Conservation (phyloP, 371 early-diverging fungal species). For the Fennellomyces sp. region DNA sequence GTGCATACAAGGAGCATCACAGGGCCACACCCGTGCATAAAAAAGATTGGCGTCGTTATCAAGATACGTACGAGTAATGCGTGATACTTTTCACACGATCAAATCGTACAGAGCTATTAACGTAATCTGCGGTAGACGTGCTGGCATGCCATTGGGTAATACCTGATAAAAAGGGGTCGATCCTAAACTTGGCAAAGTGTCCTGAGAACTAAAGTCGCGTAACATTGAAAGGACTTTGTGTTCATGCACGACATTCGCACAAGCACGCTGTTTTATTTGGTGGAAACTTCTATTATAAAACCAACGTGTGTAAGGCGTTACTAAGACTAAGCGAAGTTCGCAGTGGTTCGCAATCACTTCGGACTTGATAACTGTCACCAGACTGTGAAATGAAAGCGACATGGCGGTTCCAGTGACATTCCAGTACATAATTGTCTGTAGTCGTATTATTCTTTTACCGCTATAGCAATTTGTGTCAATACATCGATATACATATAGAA, state of each 20-base stretch:
- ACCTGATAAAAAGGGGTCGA: neutral
- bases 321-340: no score
- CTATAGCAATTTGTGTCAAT: no score
- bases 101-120: neutral
- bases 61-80: conserved; percentile 26
- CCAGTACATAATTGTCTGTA: no score
- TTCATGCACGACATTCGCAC: conserved; percentile 50
- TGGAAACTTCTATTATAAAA: no score
- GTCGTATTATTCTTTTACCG: no score
- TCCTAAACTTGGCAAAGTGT: conserved; percentile 35
- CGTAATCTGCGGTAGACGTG: conserved; percentile 29
- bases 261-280: conserved; percentile 15
- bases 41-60: conserved; percentile 28
- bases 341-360: no score
- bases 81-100: neutral
- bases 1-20: conserved; percentile 32
- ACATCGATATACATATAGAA: no score
- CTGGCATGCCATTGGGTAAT: conserved; percentile 35
- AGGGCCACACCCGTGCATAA: neutral
- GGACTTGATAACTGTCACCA: no score
- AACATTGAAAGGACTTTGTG: conserved; percentile 36
- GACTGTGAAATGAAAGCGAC: no score
- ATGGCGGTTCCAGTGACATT: no score
- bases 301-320: no score
- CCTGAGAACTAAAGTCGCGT: conserved; percentile 24